A percentile compares a stretch with the other conserved stretches of the same genome.
Conservation (phyloP, 805 yeast species). For the Pichia thaimueangensis region DNA sequence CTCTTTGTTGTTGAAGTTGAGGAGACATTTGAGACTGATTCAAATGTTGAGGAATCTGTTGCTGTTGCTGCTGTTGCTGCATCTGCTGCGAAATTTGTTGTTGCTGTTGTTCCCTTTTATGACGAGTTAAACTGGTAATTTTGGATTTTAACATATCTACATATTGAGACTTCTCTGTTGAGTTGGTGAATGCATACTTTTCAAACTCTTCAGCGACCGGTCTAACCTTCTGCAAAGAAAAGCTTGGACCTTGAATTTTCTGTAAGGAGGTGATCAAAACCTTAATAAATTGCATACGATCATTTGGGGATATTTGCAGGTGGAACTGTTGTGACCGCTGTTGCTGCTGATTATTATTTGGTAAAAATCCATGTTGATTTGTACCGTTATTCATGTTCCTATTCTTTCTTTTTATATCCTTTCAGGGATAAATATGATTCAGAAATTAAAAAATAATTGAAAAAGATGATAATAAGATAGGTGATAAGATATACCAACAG, state of each 20-base stretch:
- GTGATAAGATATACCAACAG: no score
- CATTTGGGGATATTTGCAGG: slow-evolving; percentile 25
- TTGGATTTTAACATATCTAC: slow-evolving; percentile 40
- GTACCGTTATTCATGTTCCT: no score
- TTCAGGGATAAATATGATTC: no score
- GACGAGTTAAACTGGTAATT: slow-evolving; percentile 32
- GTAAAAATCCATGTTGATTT: neutral
- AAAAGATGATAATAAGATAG: no score
- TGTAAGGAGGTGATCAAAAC: slow-evolving; percentile 28
- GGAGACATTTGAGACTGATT: neutral
- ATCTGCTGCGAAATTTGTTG: slow-evolving; percentile 18
- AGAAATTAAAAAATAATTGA: no score
- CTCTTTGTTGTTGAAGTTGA: neutral
- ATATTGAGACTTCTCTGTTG: slow-evolving; percentile 54
- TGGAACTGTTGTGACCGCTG: slow-evolving; percentile 10
- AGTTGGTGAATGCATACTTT: slow-evolving; percentile 52
- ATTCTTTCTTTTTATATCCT: no score
- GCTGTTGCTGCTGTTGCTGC: slow-evolving; percentile 14
- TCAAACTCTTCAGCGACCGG: slow-evolving; percentile 67
- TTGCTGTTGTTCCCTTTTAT: slow-evolving; percentile 16
- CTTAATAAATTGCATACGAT: slow-evolving; percentile 28
- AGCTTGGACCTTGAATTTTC: slow-evolving; percentile 28
- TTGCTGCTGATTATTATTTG: slow-evolving; percentile 9
- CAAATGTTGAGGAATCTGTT: slow-evolving; percentile 1
- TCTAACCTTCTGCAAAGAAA: slow-evolving; percentile 36